Percentiles rank a stretch among this genome's conserved stretches.
Conservation (phyloP, 75 land plant genomes). For the Pinus albicaulis region DNA sequence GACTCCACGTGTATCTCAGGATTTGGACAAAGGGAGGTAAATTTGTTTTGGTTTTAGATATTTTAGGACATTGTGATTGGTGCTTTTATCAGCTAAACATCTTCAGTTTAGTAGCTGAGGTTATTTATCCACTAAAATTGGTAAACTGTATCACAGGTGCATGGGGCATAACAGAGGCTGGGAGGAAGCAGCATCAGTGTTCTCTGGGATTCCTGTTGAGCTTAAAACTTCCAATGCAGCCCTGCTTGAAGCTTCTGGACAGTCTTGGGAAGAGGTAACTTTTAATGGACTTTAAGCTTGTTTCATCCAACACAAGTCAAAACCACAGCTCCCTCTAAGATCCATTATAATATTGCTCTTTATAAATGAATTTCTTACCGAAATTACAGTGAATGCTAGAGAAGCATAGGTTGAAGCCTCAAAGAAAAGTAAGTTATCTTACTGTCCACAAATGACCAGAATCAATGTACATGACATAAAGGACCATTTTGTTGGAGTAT, state of each 20-base stretch:
- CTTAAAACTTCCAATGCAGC: constrained; percentile 97
- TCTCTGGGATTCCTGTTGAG: constrained; percentile 73
- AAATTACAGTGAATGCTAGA: too few species aligned
- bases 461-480: too few species aligned
- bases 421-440: too few species aligned
- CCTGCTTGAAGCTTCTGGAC: constrained; percentile 78
- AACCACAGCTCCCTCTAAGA: too few species aligned
- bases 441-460: too few species aligned
- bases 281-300: neutral
- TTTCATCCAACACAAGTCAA: too few species aligned
- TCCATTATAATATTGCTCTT: too few species aligned
- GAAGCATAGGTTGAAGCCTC: too few species aligned
- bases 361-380: too few species aligned
- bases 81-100: neutral
- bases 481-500: too few species aligned
- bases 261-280: constrained; percentile 91
- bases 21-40: neutral
- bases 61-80: neutral
- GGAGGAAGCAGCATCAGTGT: constrained; percentile 95
- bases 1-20: neutral
- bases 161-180: constrained; percentile 99
- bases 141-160: constrained; percentile 60
- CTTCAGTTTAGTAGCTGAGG: neutral
- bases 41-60: too few species aligned
- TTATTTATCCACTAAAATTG: neutral